Conservation (phyloP, 2,329 filamentous ascomycete species). For the Claviceps africana region DNA sequence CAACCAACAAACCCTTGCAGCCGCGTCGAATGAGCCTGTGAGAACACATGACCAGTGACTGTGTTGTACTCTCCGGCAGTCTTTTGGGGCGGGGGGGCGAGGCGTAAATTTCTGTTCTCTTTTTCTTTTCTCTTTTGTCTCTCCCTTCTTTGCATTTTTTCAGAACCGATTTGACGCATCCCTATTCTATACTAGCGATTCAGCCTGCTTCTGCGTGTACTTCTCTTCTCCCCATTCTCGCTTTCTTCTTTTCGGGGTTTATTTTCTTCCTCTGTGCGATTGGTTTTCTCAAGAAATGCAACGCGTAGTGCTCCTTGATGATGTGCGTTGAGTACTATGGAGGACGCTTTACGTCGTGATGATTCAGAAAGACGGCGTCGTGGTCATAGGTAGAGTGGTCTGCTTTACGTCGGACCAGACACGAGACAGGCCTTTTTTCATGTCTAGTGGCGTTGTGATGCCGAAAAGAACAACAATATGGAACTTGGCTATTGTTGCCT, state of each 20-base stretch:
- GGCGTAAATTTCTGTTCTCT: too few relatives aligned
- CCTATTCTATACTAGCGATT: constrained; percentile 6
- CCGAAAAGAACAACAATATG: background rate
- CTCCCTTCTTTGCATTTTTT: background rate
- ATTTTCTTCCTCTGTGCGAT: background rate
- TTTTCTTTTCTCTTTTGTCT: background rate
- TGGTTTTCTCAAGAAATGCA: background rate
- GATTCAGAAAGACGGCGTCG: background rate
- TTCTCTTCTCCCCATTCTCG: constrained; percentile 1
- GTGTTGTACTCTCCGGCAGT: background rate
- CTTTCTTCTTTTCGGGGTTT: background rate
- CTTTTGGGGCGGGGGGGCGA: background rate
- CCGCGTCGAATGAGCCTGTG: constrained; percentile 3
- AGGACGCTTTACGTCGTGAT: constrained; percentile 6
- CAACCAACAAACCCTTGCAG: background rate
- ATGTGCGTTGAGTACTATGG: constrained; percentile 13
- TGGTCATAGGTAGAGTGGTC: background rate
- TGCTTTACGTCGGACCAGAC: background rate
- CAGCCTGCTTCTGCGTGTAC: constrained; percentile 7
- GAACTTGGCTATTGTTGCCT: background rate
- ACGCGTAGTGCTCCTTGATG: constrained; percentile 3
- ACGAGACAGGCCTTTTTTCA: constrained; percentile 1
- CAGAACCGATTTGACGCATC: constrained; percentile 6
- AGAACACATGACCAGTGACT: background rate
- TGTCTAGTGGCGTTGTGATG: background rate